These are phyloP conservation scores for Sclerotinia minor DNA, from an alignment of 2,329 filamentous ascomycete species.

Conservation along the genomic window DNA sequence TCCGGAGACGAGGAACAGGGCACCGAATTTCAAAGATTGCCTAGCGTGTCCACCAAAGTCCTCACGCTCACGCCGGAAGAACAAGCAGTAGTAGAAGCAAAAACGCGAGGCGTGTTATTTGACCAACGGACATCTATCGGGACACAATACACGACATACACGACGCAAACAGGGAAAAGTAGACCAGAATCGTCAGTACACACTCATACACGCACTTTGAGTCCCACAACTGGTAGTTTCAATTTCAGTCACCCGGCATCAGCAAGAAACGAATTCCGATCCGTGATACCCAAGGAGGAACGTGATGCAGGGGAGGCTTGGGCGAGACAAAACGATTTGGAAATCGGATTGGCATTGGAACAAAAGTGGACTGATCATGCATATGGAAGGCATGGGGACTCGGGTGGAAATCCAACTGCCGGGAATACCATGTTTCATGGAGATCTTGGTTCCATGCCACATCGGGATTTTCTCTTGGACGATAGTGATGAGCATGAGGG, in stretches of 20 bases:
- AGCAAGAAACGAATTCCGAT: background rate
- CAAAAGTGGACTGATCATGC: conserved; percentile 4
- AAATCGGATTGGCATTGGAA: conserved; percentile 16
- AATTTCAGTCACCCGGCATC: conserved; percentile 13
- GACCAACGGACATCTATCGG: background rate
- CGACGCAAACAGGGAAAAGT: background rate
- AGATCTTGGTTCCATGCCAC: background rate
- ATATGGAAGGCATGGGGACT: background rate
- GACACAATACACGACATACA: conserved; percentile 9
- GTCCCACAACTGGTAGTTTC: background rate
- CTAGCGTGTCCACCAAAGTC: conserved; percentile 10
- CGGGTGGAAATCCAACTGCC: background rate
- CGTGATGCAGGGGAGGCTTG: conserved; percentile 8
- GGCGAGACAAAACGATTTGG: conserved; percentile 18
- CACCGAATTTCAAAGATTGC: conserved; percentile 21
- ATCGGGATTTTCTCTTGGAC: conserved; percentile 19
- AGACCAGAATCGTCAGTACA: background rate
- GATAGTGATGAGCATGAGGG: conserved; percentile 17
- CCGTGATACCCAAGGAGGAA: background rate
- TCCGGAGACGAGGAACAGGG: conserved; percentile 18
- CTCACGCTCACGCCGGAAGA: background rate
- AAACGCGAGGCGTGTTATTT: conserved; percentile 6
- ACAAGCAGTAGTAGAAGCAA: conserved; percentile 16
- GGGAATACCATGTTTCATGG: background rate
- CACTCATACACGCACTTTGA: conserved; percentile 15